Evolutionary conservation across 148 eudicot genomes (phyloP), one percentile per base, ranked within the genome.

Genomic region (Chenopodium berlandieri): DNA sequence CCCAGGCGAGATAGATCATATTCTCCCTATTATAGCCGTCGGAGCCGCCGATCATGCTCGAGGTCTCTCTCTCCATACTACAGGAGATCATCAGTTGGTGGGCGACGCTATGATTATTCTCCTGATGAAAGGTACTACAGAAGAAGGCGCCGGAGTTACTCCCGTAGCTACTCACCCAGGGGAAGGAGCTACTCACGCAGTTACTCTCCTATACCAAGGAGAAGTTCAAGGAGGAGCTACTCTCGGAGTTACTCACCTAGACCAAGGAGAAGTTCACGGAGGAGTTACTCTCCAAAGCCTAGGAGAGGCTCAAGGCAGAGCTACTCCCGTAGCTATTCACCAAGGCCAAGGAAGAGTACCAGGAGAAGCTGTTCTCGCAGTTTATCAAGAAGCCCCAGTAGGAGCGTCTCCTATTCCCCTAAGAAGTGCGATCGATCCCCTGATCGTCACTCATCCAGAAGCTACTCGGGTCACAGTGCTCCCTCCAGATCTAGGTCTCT

Each of bases 401-500:
- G 87, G 44, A 72, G 87, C 17, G 74, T 75, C 25, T 83, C 84
- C 4, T 54, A 25, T 46, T 82, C 87, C 19, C 83, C 84, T 31
- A 75, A 81, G 80, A 81, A 78, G 73, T 80, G 80, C 4, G 84
- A 50, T 2, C 63, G 71, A 27, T 88, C 88, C 4, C 81, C 11
- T 2, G 89, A 82, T 62, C 85, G 89, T 30, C 79, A 75, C 52
- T 78, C 91, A 48, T 71, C 89, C 9, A 76, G 88, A 80, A 91
- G 92, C 75, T 88, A 86, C 48, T 87, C 93, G n/a, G 81, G 88
- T 11, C 50, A 82, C 2, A 88, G 94, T 48, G 85, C 84, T 12
- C 88, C 90, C n/a, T 85, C 87, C 0, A 80, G 88, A 30, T 90
- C 97, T 1, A 90, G 91, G 83, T 89, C 92, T 4, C 60, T 83